Conservation (phyloP, 129 eudicot species). For the Artemisia tridentata region DNA sequence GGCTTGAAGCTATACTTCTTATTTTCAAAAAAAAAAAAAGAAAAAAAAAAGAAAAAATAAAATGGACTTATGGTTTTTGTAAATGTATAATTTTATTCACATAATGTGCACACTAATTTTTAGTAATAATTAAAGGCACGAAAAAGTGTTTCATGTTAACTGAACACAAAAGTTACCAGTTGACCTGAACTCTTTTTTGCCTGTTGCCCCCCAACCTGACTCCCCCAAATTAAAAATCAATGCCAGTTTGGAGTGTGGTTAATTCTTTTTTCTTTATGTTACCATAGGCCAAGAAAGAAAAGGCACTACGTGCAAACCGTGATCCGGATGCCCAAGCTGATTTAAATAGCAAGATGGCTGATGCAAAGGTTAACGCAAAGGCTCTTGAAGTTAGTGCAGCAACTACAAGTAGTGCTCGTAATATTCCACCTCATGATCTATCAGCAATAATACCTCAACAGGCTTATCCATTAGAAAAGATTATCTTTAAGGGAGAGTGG, state of each 20-base stretch:
- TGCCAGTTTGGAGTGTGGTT: background rate
- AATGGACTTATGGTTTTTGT: no score
- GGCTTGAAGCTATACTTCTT: no score
- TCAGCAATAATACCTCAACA: constrained; percentile 55
- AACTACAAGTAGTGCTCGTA: constrained; percentile 39
- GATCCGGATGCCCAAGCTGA: constrained; percentile 49
- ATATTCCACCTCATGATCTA: constrained; percentile 77
- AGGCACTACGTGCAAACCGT: constrained; percentile 35
- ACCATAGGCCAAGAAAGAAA: constrained; percentile 42
- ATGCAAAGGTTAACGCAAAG: constrained; percentile 36
- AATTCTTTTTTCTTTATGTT: background rate
- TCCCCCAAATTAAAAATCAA: background rate
- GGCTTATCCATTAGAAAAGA: constrained; percentile 80
- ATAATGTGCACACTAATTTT: no score
- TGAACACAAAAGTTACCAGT: no score
- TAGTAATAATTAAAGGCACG: no score
- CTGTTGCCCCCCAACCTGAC: background rate
- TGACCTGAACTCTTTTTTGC: background rate
- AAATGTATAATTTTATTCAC: no score
- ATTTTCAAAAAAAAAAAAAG: no score
- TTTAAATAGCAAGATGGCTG: constrained; percentile 40
- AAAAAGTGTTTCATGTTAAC: no score
- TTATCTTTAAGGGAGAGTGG: constrained; percentile 77
- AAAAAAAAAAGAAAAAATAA: no score
- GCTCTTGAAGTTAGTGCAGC: constrained; percentile 47